phyloP scores from a whole-genome alignment of 1,284 basidiomycete species.

The Melampsora americana region DNA sequence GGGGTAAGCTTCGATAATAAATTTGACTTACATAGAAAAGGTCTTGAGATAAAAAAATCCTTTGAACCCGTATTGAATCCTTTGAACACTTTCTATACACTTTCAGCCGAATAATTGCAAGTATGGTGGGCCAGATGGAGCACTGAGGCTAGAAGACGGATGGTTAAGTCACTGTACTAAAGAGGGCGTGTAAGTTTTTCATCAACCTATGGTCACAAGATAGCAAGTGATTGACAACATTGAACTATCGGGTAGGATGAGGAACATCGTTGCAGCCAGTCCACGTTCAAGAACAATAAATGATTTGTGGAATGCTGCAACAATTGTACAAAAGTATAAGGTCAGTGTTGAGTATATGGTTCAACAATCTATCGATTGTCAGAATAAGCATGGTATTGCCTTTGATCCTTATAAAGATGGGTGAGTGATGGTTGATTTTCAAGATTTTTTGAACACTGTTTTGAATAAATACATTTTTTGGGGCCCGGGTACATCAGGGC shows the following conservation, averaged over 20 bases:
- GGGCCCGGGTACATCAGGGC: neutral
- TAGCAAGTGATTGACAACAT: neutral
- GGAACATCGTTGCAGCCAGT: constrained; percentile 18
- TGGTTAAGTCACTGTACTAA: constrained; percentile 37
- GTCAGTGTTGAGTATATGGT: constrained; percentile 32
- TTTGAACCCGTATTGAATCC: neutral
- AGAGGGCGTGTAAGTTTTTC: constrained; percentile 15
- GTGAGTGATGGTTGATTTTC: neutral
- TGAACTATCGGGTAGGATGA: neutral
- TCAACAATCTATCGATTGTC: constrained; percentile 31
- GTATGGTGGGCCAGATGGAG: constrained; percentile 30
- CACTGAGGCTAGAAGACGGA: constrained; percentile 34
- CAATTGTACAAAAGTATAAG: constrained; percentile 17
- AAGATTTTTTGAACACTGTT: neutral
- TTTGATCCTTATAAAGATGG: constrained; percentile 26
- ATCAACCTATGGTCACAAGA: neutral
- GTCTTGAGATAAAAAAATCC: neutral
- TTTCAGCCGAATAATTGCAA: constrained; percentile 6
- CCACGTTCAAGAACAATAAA: constrained; percentile 13
- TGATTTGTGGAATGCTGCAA: constrained; percentile 13
- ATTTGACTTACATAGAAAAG: too few relatives aligned
- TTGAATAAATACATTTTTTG: neutral
- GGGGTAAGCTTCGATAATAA: constrained; percentile 8
- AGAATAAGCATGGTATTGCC: constrained; percentile 18
- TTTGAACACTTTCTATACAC: neutral